A percentile compares a stretch with the other conserved stretches of the same genome.
phyloP scores from a whole-genome alignment of 345 rosid species.

The Cochlearia excelsa region DNA sequence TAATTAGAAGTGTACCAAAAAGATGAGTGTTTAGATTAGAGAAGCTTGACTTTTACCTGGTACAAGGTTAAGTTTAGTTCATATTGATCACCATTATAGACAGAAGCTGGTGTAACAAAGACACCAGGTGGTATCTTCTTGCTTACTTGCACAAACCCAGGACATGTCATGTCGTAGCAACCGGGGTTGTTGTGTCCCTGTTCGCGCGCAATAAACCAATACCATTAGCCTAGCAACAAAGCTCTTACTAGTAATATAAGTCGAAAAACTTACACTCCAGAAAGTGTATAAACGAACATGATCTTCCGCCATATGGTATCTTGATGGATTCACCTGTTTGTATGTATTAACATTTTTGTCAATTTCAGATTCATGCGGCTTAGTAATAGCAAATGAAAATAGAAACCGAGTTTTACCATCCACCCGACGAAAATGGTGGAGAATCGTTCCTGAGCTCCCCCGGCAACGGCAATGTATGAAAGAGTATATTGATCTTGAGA shows the following conservation, averaged over 20 bases:
- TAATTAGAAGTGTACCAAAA: no score
- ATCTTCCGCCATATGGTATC: slow-evolving; percentile 24
- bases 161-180: slow-evolving; percentile 26
- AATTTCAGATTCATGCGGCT: background rate
- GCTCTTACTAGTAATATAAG: no score
- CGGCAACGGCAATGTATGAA: slow-evolving; percentile 22
- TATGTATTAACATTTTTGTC: background rate
- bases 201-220: no score
- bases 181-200: no score
- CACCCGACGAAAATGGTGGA: slow-evolving; percentile 34
- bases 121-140: slow-evolving; percentile 28
- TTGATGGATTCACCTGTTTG: slow-evolving; percentile 25
- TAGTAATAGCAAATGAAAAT: background rate
- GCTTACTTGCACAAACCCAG: slow-evolving; percentile 37
- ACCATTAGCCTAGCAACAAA: no score
- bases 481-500: slow-evolving; percentile 25
- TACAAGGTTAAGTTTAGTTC: slow-evolving; percentile 20
- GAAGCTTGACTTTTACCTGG: no score
- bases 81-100: slow-evolving; percentile 17
- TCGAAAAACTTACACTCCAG: slow-evolving; percentile 37
- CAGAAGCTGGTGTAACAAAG: slow-evolving; percentile 22
- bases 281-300: slow-evolving; percentile 28
- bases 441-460: slow-evolving; percentile 6
- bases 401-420: slow-evolving; percentile 24
- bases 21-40: no score